phyloP scores from a whole-genome alignment of 352 stramenopile genomes.

The Phytophthora uliginosa region DNA sequence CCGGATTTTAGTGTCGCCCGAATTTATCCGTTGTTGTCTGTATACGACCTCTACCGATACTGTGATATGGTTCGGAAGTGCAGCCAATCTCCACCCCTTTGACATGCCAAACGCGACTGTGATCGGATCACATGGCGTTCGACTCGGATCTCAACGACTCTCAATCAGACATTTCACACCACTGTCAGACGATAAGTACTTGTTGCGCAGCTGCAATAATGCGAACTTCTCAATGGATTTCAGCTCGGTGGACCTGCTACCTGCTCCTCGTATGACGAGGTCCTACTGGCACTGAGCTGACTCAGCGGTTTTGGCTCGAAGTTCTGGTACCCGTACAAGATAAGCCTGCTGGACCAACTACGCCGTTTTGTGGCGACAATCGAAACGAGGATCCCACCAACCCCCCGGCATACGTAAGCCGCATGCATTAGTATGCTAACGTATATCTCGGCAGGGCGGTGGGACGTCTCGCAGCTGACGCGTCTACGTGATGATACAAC shows the following conservation, averaged over 20 bases:
- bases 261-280: not conserved
- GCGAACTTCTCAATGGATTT: too few relatives aligned
- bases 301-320: not conserved
- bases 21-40: not conserved
- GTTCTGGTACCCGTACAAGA: too few relatives aligned
- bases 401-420: not conserved
- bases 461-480: not conserved
- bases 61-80: too few relatives aligned
- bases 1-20: not conserved
- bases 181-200: too few relatives aligned
- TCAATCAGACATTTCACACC: too few relatives aligned
- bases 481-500: not conserved
- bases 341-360: not conserved
- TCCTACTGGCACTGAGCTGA: not conserved
- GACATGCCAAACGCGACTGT: too few relatives aligned
- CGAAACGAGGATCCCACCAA: slow-evolving; percentile 2
- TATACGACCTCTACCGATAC: too few relatives aligned
- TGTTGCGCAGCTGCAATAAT: too few relatives aligned
- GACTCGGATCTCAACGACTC: too few relatives aligned
- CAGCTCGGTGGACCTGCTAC: not conserved
- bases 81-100: too few relatives aligned
- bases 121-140: too few relatives aligned
- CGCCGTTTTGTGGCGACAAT: slow-evolving; percentile 4
- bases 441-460: slow-evolving; percentile 3
- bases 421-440: slow-evolving; percentile 4